These are phyloP conservation scores for Amanita muscaria DNA, from an alignment of 768 basidiomycete species.

Conservation along the genomic window DNA sequence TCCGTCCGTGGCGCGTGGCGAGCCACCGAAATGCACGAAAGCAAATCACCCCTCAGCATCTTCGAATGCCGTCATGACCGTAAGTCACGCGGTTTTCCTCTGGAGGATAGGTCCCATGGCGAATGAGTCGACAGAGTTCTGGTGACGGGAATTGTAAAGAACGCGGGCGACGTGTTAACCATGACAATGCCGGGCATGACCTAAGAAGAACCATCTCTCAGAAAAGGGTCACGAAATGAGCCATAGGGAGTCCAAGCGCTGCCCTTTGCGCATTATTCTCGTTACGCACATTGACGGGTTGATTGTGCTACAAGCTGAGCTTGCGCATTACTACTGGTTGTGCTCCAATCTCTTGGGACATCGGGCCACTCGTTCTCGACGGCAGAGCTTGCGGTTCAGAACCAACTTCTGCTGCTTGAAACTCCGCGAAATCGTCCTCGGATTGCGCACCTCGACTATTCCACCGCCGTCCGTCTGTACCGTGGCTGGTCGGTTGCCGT, in stretches of 20 bases:
- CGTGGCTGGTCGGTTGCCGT: too few relatives aligned
- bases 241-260: background rate
- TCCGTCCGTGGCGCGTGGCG: too few relatives aligned
- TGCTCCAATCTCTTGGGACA: background rate
- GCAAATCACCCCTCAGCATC: too few relatives aligned
- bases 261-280: background rate
- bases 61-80: too few relatives aligned
- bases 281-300: background rate
- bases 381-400: too few relatives aligned
- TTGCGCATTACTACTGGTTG: background rate
- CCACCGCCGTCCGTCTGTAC: too few relatives aligned
- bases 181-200: conserved; percentile 12
- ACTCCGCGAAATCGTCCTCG: too few relatives aligned
- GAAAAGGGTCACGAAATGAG: too few relatives aligned
- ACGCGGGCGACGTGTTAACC: conserved; percentile 9
- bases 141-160: conserved; percentile 16
- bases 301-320: background rate
- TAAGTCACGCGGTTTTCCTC: conserved; percentile 10
- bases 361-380: too few relatives aligned
- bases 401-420: too few relatives aligned
- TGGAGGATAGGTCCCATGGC: conserved; percentile 11
- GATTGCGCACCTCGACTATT: too few relatives aligned
- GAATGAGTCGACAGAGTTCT: conserved; percentile 11
- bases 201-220: background rate
- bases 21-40: too few relatives aligned